phyloP scores from a whole-genome alignment of 2,329 filamentous ascomycete genomes.

The Parafenestella ontariensis region DNA sequence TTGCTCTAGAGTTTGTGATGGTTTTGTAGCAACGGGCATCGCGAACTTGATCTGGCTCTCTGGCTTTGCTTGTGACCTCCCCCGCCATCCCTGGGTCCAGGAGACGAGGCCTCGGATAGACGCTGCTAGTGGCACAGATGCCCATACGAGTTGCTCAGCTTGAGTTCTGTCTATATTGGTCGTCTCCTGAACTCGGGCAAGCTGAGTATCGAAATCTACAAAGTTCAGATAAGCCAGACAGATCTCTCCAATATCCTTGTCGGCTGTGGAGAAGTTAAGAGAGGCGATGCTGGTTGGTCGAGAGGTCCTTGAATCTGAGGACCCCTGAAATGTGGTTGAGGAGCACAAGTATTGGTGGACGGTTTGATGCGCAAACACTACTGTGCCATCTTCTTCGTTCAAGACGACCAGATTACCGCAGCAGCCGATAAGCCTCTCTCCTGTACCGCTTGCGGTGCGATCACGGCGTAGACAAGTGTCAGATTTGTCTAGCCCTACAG shows the following conservation, averaged over 20 bases:
- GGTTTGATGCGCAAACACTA: background rate
- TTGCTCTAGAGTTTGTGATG: background rate
- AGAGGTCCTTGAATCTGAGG: background rate
- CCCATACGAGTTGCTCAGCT: background rate
- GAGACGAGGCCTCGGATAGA: background rate
- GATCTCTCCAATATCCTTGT: background rate
- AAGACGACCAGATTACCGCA: background rate
- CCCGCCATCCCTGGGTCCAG: background rate
- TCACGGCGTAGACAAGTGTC: background rate
- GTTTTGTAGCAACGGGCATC: background rate
- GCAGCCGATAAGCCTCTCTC: background rate
- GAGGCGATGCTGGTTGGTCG: background rate
- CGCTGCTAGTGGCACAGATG: background rate
- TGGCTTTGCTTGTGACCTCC: background rate
- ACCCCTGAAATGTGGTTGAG: background rate
- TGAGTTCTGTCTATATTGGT: background rate
- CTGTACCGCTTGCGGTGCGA: background rate
- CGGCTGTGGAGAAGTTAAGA: background rate
- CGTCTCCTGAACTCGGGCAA: background rate
- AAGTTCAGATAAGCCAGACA: conserved; percentile 1
- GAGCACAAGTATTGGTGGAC: background rate
- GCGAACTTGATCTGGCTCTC: background rate
- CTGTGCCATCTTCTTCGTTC: background rate
- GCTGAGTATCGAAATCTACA: background rate
- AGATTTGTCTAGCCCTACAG: conserved; percentile 7